phyloP scores from a whole-genome alignment of 1,284 basidiomycete genomes.

The Bjerkandera adusta region DNA sequence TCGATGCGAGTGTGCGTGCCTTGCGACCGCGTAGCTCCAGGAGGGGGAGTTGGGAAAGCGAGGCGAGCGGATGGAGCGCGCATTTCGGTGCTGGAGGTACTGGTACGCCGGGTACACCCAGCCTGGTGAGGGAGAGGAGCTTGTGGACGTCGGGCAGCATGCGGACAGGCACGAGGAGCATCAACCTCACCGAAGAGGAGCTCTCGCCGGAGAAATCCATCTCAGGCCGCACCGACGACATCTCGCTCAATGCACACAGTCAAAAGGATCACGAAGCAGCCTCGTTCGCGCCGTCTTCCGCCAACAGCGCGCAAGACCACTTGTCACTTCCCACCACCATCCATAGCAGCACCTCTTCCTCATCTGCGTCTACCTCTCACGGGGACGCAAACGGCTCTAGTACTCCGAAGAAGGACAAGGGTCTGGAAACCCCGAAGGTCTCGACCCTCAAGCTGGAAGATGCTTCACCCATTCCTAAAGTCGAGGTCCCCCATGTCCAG shows the following conservation, averaged over 20 bases:
- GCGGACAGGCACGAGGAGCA: slow-evolving; percentile 49
- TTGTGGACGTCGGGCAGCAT: slow-evolving; percentile 54
- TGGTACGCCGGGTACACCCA: slow-evolving; percentile 39
- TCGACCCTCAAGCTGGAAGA: slow-evolving; percentile 18
- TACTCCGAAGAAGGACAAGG: slow-evolving; percentile 19
- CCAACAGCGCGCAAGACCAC: too few relatives aligned
- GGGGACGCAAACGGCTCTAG: slow-evolving; percentile 13
- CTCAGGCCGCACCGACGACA: slow-evolving; percentile 12
- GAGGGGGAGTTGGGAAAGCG: slow-evolving; percentile 82
- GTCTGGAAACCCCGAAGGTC: slow-evolving; percentile 21
- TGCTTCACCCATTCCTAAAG: slow-evolving; percentile 15
- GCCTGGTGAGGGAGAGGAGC: slow-evolving; percentile 48
- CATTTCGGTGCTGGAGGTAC: slow-evolving; percentile 37
- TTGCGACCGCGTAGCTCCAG: slow-evolving; percentile 77
- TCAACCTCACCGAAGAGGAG: slow-evolving; percentile 29
- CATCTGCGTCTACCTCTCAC: slow-evolving; percentile 3
- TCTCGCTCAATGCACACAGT: neutral
- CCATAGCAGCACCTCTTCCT: too few relatives aligned
- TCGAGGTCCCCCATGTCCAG: neutral
- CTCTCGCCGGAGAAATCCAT: slow-evolving; percentile 18
- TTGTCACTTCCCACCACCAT: too few relatives aligned
- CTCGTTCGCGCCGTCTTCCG: neutral
- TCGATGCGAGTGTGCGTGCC: slow-evolving; percentile 77
- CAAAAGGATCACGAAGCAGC: neutral
- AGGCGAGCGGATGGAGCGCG: slow-evolving; percentile 83